Evolutionary conservation across 2,329 filamentous ascomycete species (phyloP), one percentile per base, ranked within the genome.

Genomic region (Lasiodiplodia citricola): DNA sequence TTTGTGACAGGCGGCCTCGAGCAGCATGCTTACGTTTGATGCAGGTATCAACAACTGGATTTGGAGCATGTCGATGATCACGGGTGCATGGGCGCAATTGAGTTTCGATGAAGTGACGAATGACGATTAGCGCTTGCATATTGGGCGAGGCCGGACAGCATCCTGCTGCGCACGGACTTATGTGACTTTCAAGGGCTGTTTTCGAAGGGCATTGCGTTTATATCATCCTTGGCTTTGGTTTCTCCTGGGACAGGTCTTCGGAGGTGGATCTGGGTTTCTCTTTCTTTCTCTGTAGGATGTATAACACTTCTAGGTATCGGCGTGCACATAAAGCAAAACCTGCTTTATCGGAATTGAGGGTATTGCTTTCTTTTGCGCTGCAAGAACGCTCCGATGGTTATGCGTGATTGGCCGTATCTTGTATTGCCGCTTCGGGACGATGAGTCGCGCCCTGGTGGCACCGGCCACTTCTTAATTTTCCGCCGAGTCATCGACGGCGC

Each of bases 41-140:
- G 58, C 72, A 96, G 93, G 75, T 97, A 95, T 79, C 96, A 99
- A 81, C 93, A 97, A 80, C 85, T 98, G 73, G 92, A 97, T 77
- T 84, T 99, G 74, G 92, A 93, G 80, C 94, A 97, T 80, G 91
- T 97, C 68, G 88, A 92, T 69, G 92, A 97, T 79, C 87, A 85
- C 75, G 94, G 95, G 68, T 96, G 93, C 81, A 92, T 92, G 79
- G 89, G 89, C 74, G 91, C 93, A 70, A 88, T 97, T 81, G 96
- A 99, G 82, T 97, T 98, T 79, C 87, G 92, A 81, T 95, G 83
- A 91, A 57, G 78, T 67, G 74, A 79, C 52, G 67, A 68, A 62
- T 71, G 70, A 71, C 57, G 70, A 71, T 41, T 67, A 66, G 60
- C 65, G 58, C 51, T 58, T 68, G 58, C 60, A 70, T 70, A 67